These are phyloP conservation scores for Amylostereum chailletii DNA, from an alignment of 1,284 basidiomycete species.

Conservation along the genomic window DNA sequence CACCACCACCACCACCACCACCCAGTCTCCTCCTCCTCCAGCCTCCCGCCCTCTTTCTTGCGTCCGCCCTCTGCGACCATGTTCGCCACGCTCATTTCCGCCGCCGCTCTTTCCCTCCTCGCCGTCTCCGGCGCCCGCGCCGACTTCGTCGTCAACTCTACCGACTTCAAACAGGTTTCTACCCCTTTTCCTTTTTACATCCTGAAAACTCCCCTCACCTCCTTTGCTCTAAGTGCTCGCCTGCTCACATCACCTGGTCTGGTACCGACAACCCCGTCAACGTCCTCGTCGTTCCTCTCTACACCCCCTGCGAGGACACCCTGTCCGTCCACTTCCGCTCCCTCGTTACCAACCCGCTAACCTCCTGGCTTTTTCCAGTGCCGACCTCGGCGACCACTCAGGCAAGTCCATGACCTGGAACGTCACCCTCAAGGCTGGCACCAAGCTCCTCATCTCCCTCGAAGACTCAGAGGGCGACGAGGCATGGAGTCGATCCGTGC, in stretches of 20 bases:
- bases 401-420: constrained; percentile 37
- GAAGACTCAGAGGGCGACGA: constrained; percentile 45
- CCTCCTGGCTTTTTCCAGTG: constrained; percentile 20
- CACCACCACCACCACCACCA: constrained; percentile 19
- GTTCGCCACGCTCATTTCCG: constrained; percentile 69
- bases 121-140: constrained; percentile 44
- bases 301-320: constrained; percentile 47
- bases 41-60: constrained; percentile 16
- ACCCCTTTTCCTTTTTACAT: background rate
- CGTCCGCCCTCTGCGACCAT: constrained; percentile 30
- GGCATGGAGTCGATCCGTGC: constrained; percentile 55
- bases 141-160: constrained; percentile 42
- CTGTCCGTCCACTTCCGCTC: constrained; percentile 35
- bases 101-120: constrained; percentile 55
- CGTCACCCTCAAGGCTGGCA: constrained; percentile 38
- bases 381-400: constrained; percentile 50
- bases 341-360: constrained; percentile 14
- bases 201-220: background rate
- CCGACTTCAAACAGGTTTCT: constrained; percentile 45
- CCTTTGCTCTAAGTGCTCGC: constrained; percentile 38
- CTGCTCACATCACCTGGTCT: constrained; percentile 46
- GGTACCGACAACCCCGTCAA: constrained; percentile 43
- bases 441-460: constrained; percentile 43
- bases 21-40: constrained; percentile 16
- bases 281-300: constrained; percentile 42